These are phyloP conservation scores for Cnidoscolus chayamansa DNA, from an alignment of 441 rosid genomes.

Conservation along the genomic window DNA sequence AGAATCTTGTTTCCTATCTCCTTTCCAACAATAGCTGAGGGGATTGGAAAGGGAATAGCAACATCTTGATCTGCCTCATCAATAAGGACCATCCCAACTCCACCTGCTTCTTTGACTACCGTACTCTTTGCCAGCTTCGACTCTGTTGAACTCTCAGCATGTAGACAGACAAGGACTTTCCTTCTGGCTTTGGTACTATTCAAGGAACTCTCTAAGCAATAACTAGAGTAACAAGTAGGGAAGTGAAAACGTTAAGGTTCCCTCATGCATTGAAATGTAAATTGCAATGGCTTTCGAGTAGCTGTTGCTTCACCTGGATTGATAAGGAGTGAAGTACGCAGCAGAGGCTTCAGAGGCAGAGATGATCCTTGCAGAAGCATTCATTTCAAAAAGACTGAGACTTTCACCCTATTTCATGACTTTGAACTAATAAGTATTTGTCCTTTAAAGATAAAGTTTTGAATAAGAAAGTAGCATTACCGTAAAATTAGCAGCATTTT, in stretches of 20 bases:
- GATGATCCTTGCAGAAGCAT: constrained; percentile 40
- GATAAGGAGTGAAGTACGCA: constrained; percentile 58
- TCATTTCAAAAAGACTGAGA: constrained; percentile 41
- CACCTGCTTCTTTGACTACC: constrained; percentile 54
- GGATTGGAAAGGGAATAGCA: constrained; percentile 54
- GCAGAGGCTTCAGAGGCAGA: constrained; percentile 45
- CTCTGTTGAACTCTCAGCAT: constrained; percentile 47
- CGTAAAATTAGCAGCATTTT: constrained; percentile 36
- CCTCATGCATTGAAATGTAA: constrained; percentile 14
- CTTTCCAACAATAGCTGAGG: constrained; percentile 50
- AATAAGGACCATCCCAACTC: constrained; percentile 53
- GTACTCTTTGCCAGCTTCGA: constrained; percentile 49
- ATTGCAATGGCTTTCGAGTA: constrained; percentile 34
- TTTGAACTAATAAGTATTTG: constrained; percentile 4
- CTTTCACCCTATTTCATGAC: constrained; percentile 44
- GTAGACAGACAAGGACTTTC: constrained; percentile 52
- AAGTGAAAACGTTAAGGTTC: constrained; percentile 19
- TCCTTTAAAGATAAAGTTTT: not conserved
- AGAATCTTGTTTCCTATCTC: constrained; percentile 38
- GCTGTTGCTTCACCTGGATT: constrained; percentile 69
- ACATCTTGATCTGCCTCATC: constrained; percentile 50
- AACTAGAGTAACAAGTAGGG: constrained; percentile 34
- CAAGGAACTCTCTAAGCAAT: constrained; percentile 53
- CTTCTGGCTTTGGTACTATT: constrained; percentile 45
- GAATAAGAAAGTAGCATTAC: constrained; percentile 24